Base-by-base conservation (phyloP, 805 yeast genomes). In the Diddensiella santjacobensis region DNA sequence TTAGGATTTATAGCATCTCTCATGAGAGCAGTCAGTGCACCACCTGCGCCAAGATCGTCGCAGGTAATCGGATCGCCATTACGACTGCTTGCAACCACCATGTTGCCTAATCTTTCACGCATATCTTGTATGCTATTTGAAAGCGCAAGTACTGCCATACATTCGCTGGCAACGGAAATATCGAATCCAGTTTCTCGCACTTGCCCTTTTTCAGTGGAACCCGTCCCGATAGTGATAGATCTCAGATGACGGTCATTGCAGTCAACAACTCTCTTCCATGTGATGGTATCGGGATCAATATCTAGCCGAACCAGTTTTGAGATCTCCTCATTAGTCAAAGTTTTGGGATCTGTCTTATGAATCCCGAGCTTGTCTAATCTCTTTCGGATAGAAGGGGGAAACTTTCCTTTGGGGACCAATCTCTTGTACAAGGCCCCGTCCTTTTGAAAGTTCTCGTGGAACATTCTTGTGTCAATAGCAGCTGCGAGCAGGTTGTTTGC, bases 1-100 rank as follows among this genome's bases (percentile, higher is more conserved):
- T 87, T 91, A 58, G 98, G 98, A 71, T 90, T 90, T 64, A 91
- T 81, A 20, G 98, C 96, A 66, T 91, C 97, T 71, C 88, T 90
- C 76, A 91, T 75, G 58, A 91, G 74, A 4, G 98, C 97, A 44
- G 96, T 83, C 57, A 91, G 71, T 26, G 98, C 98, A 61, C 98
- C 98, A 24, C 96, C 96, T 66, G 85, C 81, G 22, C 97, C 96
- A 56, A 91, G 74, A 63, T 91, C 98, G 67, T 91, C 97, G 58
- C 91, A 87, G 45, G 98, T 91, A 61, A 91, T 76, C 55, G 97
- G 95, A 43, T 73, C 83, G 47, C 93, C 95, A 18, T 76, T 66
- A 51, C 67, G 71, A 57, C 86, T 83, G 18, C 93, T 79, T 22
- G 93, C 97, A 57, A 91, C 87, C 46, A 90, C 96, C 70, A 91